Conservation (phyloP, 805 yeast species). For the Saccharomycopsis fodiens region DNA sequence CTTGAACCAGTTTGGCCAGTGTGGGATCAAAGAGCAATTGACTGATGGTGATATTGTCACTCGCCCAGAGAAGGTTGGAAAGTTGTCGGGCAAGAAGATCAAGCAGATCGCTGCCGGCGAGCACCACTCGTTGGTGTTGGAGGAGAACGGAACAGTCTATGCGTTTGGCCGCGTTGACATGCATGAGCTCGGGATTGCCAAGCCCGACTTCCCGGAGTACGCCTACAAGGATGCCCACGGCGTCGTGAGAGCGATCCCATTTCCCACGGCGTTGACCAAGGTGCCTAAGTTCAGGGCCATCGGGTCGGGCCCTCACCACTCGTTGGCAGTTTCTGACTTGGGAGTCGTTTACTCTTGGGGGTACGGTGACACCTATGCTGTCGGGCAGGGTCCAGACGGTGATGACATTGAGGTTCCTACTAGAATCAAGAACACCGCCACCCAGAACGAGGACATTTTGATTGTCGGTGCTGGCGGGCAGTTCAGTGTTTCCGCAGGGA, state of each 20-base stretch:
- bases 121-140: constrained; percentile 80
- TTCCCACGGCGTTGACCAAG: constrained; percentile 60
- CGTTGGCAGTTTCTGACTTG: constrained; percentile 73
- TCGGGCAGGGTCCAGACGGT: constrained; percentile 83
- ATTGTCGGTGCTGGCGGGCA: constrained; percentile 94
- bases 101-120: constrained; percentile 80
- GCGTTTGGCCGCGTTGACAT: constrained; percentile 90
- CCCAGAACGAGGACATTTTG: constrained; percentile 64
- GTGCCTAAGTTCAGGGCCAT: constrained; percentile 52
- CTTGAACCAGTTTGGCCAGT: constrained; percentile 92
- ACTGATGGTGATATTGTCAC: constrained; percentile 81
- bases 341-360: constrained; percentile 96
- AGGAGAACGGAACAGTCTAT: constrained; percentile 64
- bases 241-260: constrained; percentile 75
- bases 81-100: constrained; percentile 51
- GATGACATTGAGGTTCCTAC: constrained; percentile 89
- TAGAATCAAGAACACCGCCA: constrained; percentile 88
- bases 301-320: constrained; percentile 89
- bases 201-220: constrained; percentile 55
- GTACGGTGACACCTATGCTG: constrained; percentile 92
- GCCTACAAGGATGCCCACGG: constrained; percentile 76
- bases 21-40: constrained; percentile 71
- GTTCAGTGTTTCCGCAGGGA: constrained; percentile 84
- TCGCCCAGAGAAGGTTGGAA: constrained; percentile 67
- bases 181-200: constrained; percentile 82